Evolutionary conservation across 192 early-diverging fungal species (phyloP).

Genomic region (Thoreauomyces humboldtii): DNA sequence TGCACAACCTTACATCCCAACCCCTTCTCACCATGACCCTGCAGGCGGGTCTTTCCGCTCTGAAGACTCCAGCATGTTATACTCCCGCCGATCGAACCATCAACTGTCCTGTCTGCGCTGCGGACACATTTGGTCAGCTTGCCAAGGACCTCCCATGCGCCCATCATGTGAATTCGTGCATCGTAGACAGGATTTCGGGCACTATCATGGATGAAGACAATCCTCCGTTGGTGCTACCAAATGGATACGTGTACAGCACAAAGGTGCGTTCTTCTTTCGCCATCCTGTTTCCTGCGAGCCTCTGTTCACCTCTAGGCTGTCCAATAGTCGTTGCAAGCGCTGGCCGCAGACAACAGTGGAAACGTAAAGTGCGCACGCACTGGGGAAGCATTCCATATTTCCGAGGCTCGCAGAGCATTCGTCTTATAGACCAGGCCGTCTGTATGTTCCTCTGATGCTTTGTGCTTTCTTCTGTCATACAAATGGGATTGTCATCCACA

Average conservation of each 20-base stretch:
- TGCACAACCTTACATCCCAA: conserved; percentile 84
- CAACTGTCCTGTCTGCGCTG: conserved; percentile 94
- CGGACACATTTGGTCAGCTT: conserved; percentile 77
- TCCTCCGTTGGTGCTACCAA: conserved; percentile 90
- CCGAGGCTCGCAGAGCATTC: conserved; percentile 40
- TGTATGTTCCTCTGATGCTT: no score
- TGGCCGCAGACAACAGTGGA: conserved; percentile 36
- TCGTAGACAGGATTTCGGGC: conserved; percentile 90
- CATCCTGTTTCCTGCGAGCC: neutral
- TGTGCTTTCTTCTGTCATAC: no score
- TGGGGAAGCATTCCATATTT: conserved; percentile 24
- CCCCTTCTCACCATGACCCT: conserved; percentile 83
- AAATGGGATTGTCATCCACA: no score
- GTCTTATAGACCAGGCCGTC: no score
- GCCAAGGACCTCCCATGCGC: conserved; percentile 83
- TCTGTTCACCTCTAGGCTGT: neutral
- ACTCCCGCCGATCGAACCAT: conserved; percentile 74
- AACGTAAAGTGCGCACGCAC: conserved; percentile 39
- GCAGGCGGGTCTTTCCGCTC: conserved; percentile 92
- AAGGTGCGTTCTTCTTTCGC: conserved; percentile 48
- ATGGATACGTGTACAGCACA: conserved; percentile 92
- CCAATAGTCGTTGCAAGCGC: conserved; percentile 39
- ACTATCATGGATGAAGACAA: conserved; percentile 97
- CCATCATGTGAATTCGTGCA: conserved; percentile 92
- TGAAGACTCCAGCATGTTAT: conserved; percentile 87